Percentiles rank a stretch among this genome's conserved stretches.
phyloP scores from a whole-genome alignment of 495 filamentous ascomycete genomes.

The Penicillium waksmanii region DNA sequence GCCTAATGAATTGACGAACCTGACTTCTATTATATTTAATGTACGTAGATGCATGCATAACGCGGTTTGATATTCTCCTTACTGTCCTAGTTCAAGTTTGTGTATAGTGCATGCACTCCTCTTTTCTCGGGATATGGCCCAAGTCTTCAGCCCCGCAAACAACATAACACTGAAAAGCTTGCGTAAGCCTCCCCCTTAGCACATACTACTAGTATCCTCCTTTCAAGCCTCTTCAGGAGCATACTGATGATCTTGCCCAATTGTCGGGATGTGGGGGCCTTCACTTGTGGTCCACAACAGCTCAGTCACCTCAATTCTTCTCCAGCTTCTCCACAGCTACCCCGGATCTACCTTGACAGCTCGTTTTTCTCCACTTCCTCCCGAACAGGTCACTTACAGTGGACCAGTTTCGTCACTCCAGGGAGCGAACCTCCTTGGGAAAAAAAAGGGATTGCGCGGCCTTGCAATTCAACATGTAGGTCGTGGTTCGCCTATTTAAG shows the following conservation, averaged over 20 bases:
- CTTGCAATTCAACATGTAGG: neutral
- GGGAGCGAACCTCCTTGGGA: neutral
- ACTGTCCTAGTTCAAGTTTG: no score
- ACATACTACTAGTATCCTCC: neutral
- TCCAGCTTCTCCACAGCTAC: neutral
- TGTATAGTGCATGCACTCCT: no score
- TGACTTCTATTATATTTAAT: neutral
- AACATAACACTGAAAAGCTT: neutral
- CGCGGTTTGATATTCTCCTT: no score
- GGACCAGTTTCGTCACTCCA: neutral
- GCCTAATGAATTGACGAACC: neutral
- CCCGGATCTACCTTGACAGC: conserved; percentile 5
- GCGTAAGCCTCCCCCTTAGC: neutral
- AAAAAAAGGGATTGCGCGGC: conserved; percentile 7
- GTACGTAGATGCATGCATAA: neutral
- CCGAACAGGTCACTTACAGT: neutral
- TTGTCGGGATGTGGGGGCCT: conserved; percentile 20
- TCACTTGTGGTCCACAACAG: neutral
- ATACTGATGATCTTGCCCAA: neutral
- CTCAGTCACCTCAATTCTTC: neutral
- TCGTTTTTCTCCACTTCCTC: conserved; percentile 12
- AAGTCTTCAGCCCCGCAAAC: no score
- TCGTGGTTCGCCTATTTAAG: neutral
- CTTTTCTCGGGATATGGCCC: no score
- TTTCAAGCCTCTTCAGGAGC: neutral